Conservation (phyloP, 2,329 filamentous ascomycete genomes). For the Alternaria conjuncta region DNA sequence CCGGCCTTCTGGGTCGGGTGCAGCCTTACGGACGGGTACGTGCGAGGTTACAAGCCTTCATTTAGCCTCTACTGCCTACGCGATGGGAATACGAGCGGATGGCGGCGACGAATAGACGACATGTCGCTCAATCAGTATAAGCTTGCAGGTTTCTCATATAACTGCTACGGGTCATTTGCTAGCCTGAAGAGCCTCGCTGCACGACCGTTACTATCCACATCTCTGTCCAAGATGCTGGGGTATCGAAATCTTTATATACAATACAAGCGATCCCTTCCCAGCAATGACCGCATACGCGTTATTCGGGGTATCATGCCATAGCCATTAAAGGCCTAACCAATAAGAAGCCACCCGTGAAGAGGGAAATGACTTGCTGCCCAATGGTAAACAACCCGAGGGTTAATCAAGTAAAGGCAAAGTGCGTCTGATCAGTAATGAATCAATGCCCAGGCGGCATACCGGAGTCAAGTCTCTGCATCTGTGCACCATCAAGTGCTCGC, state of each 20-base stretch:
- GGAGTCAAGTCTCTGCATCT: background rate
- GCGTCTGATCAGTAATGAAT: background rate
- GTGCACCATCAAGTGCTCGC: conserved; percentile 13
- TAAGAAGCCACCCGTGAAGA: conserved; percentile 6
- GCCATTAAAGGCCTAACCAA: conserved; percentile 9
- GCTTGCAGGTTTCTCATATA: conserved; percentile 6
- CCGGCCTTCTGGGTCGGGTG: conserved; percentile 14
- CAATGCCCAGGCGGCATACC: background rate
- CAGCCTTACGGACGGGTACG: conserved; percentile 17
- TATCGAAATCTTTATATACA: background rate
- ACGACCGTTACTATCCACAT: background rate
- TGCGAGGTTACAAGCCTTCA: conserved; percentile 9
- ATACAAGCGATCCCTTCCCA: background rate
- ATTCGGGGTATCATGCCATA: conserved; percentile 25
- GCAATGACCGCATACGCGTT: conserved; percentile 8
- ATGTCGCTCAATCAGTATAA: conserved; percentile 1
- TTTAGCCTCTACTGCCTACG: conserved; percentile 20
- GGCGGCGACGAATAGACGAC: background rate
- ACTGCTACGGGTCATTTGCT: conserved; percentile 5
- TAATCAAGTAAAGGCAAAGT: conserved; percentile 10
- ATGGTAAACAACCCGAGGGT: background rate
- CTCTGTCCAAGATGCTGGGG: conserved; percentile 5
- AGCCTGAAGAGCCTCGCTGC: conserved; percentile 14
- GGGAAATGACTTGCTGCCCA: background rate
- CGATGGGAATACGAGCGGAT: background rate